A percentile compares a stretch with the other conserved stretches of the same genome.
Evolutionary conservation across 371 early-diverging fungal species (phyloP).

Genomic region (Haplosporangium sp.): DNA sequence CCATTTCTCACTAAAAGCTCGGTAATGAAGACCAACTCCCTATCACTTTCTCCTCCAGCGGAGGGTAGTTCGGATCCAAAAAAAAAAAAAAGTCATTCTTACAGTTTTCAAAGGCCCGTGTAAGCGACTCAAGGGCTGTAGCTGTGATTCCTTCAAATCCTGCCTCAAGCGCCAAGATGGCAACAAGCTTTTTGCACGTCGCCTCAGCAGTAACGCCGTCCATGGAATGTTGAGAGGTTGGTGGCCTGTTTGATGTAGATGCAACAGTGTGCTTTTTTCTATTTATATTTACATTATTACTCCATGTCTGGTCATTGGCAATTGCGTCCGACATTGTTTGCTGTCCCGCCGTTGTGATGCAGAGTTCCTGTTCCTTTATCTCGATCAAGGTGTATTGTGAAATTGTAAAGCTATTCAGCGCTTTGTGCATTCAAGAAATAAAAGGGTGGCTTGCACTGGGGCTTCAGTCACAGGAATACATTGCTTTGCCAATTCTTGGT

Average conservation of each 20-base stretch:
- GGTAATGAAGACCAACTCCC: not conserved
- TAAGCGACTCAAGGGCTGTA: constrained; percentile 60
- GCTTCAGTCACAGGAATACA: not conserved
- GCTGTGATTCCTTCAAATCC: constrained; percentile 65
- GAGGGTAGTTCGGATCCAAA: not conserved
- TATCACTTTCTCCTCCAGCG: not conserved
- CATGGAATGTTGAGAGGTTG: constrained; percentile 19
- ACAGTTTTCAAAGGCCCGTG: constrained; percentile 62
- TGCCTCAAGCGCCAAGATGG: constrained; percentile 47
- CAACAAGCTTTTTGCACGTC: constrained; percentile 30
- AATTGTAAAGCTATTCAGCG: not conserved
- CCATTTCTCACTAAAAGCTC: not conserved
- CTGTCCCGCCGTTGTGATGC: not conserved
- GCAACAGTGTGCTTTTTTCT: not conserved
- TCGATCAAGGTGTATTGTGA: not conserved
- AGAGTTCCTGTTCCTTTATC: not conserved
- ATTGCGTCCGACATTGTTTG: constrained; percentile 14
- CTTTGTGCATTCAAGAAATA: not conserved
- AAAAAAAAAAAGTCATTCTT: constrained; percentile 9
- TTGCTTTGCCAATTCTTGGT: not conserved
- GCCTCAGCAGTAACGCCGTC: constrained; percentile 41
- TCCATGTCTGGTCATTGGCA: not conserved
- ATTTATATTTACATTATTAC: not conserved
- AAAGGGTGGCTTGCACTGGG: not conserved
- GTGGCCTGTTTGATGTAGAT: not conserved